A percentile compares a stretch with the other conserved stretches of the same genome.
Evolutionary conservation across 208 protist genomes (phyloP).

Genomic region (Trichomonas gallinae): DNA sequence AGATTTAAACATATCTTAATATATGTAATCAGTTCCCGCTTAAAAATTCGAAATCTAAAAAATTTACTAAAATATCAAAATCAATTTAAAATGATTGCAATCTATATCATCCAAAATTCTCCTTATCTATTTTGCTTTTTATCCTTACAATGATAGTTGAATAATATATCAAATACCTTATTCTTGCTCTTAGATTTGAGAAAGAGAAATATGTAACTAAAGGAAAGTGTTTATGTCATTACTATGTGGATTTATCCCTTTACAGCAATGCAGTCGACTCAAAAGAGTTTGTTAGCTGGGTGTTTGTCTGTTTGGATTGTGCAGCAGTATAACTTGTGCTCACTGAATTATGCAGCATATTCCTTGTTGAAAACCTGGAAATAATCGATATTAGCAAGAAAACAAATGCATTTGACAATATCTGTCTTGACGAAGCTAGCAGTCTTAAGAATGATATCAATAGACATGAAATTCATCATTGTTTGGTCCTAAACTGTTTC

Average conservation of each 20-base stretch:
- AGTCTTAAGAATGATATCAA: background rate
- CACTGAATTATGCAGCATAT: background rate
- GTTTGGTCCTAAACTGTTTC: background rate
- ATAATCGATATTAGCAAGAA: background rate
- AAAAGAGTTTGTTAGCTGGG: background rate
- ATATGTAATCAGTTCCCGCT: too few relatives aligned
- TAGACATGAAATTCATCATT: background rate
- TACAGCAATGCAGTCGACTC: background rate
- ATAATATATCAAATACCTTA: too few relatives aligned
- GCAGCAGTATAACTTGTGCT: background rate
- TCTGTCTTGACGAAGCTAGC: background rate
- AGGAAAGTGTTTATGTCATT: background rate
- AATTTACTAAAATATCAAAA: too few relatives aligned
- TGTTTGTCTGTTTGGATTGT: background rate
- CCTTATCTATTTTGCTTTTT: too few relatives aligned
- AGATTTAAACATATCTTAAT: too few relatives aligned
- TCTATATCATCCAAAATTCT: too few relatives aligned
- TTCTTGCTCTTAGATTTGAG: too few relatives aligned
- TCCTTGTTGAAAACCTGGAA: background rate
- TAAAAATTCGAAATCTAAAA: too few relatives aligned
- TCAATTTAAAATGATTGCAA: too few relatives aligned
- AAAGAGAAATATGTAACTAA: background rate
- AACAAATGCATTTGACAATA: background rate
- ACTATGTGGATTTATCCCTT: background rate
- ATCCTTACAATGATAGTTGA: too few relatives aligned